phyloP scores from a whole-genome alignment of 192 early-diverging fungal species.

The Backusella mclennaniae region DNA sequence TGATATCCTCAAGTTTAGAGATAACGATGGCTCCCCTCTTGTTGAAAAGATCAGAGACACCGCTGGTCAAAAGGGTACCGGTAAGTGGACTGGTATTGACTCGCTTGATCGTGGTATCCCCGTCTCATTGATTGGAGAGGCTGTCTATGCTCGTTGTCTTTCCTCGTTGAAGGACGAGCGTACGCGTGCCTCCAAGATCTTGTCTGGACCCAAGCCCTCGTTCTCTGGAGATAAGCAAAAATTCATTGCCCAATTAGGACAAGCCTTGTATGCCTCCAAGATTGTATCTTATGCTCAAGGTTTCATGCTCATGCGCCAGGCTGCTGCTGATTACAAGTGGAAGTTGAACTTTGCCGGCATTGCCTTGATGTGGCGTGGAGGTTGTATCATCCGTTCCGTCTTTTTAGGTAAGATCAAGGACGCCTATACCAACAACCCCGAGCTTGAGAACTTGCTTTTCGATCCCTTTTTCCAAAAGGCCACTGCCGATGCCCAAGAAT shows the following conservation, averaged over 20 bases:
- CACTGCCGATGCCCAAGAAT: slow-evolving; percentile 75
- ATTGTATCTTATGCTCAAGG: slow-evolving; percentile 99
- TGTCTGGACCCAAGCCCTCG: slow-evolving; percentile 66
- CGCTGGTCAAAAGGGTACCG: slow-evolving; percentile 97
- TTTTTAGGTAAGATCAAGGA: slow-evolving; percentile 98
- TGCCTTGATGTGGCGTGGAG: slow-evolving; percentile 99
- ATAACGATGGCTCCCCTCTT: slow-evolving; percentile 80
- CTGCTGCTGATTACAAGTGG: slow-evolving; percentile 89
- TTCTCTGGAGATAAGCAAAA: slow-evolving; percentile 86
- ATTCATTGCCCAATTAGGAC: slow-evolving; percentile 87
- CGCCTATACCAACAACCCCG: slow-evolving; percentile 86
- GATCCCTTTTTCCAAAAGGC: slow-evolving; percentile 97
- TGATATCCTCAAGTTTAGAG: slow-evolving; percentile 93
- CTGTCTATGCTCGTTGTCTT: slow-evolving; percentile 95
- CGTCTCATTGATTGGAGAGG: slow-evolving; percentile 96
- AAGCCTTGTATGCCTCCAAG: slow-evolving; percentile 97
- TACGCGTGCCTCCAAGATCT: slow-evolving; percentile 82
- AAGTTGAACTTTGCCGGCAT: slow-evolving; percentile 97
- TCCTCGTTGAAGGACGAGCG: slow-evolving; percentile 97
- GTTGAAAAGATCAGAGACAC: slow-evolving; percentile 95
- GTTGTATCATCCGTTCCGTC: slow-evolving; percentile 96
- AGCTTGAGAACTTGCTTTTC: slow-evolving; percentile 88
- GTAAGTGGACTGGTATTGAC: slow-evolving; percentile 97
- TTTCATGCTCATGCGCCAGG: slow-evolving; percentile 98
- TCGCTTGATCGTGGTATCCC: slow-evolving; percentile 95